Base-by-base conservation (phyloP, 805 yeast species). In the Cyberlindnera meyerae region DNA sequence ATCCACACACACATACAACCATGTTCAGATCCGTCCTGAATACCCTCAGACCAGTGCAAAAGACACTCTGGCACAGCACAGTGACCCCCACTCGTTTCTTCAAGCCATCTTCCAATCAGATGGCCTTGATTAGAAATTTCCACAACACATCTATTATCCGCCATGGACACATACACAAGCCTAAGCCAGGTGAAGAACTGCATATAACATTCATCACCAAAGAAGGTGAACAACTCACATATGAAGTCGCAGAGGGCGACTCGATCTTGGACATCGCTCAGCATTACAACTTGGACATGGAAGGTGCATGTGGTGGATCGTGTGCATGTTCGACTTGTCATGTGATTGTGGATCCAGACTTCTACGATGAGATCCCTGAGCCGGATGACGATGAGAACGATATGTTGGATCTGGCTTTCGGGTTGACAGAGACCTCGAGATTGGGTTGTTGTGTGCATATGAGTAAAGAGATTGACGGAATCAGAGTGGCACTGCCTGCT, bases 261-360 rank as follows among this genome's bases (percentile, higher is more conserved):
- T 78, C 88, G 25, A 56, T 93, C 18, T 65, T 93, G 57, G 98
- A 93, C 58, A 87, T 93, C 39, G 98, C 97, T 6, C 97, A 93
- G 63, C 94, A 93, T 4, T 64, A 89, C 56, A 82, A 89, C 52
- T 62, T 93, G 40, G 98, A 93, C 48, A 89, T 93, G 93, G 98
- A 93, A 60, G 96, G 86, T 30, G 98, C 98, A 0, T 93, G 98
- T 63, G 98, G 98, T 16, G 98, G 97, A 4, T 87, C 97, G 4
- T 93, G 98, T 69, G 98, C 98, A 1, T 93, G 98, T 60, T 88
- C 97, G 5, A 93, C 98, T 0, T 93, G 98, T 58, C 98, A 93
- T 63, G 81, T 93, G 36, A 90, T 93, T 34, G 88, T 93, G 27
- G 98, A 93, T 58, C 97, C 98, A 1, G 96, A 83, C 31, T 88